phyloP scores from a whole-genome alignment of 2,329 filamentous ascomycete genomes.

The Stemphylium beticola region DNA sequence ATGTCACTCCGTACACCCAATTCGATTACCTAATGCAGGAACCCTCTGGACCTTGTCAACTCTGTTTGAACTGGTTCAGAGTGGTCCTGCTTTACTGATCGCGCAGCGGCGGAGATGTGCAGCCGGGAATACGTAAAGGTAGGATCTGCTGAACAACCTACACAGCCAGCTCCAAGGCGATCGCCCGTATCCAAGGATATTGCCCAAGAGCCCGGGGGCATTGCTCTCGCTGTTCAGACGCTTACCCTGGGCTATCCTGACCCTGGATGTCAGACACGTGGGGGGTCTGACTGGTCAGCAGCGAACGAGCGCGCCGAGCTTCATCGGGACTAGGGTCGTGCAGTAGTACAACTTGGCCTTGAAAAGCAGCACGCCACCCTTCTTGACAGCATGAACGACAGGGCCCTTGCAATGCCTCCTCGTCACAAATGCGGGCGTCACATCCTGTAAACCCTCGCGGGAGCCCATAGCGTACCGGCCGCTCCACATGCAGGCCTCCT shows the following conservation, averaged over 20 bases:
- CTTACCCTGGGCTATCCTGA: slow-evolving; percentile 17
- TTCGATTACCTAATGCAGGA: slow-evolving; percentile 8
- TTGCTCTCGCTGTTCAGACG: slow-evolving; percentile 8
- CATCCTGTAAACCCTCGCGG: slow-evolving; percentile 22
- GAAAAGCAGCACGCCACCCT: slow-evolving; percentile 20
- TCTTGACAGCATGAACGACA: slow-evolving; percentile 24
- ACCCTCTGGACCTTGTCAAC: slow-evolving; percentile 3
- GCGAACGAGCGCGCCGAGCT: slow-evolving; percentile 21
- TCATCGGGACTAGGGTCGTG: slow-evolving; percentile 20
- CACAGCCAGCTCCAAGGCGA: background rate
- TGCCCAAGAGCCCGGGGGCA: too few relatives aligned
- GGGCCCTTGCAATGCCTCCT: slow-evolving; percentile 28
- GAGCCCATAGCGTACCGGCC: slow-evolving; percentile 22
- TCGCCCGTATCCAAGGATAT: too few relatives aligned
- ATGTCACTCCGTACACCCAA: background rate
- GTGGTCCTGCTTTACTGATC: background rate
- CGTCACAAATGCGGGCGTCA: slow-evolving; percentile 29
- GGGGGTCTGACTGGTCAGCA: slow-evolving; percentile 28
- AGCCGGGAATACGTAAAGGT: background rate
- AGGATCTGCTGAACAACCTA: background rate
- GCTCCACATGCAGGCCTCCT: slow-evolving; percentile 27
- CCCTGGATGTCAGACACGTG: slow-evolving; percentile 2
- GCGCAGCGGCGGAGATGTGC: background rate
- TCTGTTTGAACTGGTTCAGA: background rate
- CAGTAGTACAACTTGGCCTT: slow-evolving; percentile 32